Conservation (phyloP, 495 filamentous ascomycete genomes). For the Neurospora sp. region DNA sequence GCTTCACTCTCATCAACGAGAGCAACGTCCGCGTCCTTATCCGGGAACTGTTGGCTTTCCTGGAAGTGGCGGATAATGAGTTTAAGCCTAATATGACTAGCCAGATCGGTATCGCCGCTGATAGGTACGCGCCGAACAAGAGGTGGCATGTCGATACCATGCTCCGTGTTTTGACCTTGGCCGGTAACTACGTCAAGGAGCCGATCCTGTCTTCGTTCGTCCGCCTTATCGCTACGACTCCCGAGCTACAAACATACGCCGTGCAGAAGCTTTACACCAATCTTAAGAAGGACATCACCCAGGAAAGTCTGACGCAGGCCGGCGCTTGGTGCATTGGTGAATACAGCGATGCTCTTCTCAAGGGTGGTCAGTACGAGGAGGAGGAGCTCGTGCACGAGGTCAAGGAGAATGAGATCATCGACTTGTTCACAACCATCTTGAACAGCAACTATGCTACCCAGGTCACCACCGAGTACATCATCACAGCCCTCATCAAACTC, state of each 20-base stretch:
- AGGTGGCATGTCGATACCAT: conserved; percentile 98
- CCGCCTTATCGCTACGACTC: conserved; percentile 85
- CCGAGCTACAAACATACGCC: conserved; percentile 91
- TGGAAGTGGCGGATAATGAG: conserved; percentile 94
- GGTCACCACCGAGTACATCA: conserved; percentile 85
- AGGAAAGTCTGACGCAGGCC: conserved; percentile 86
- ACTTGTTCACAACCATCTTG: conserved; percentile 82
- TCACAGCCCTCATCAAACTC: conserved; percentile 91
- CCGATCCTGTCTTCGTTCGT: conserved; percentile 96
- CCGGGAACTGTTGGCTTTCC: conserved; percentile 81
- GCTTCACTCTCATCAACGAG: conserved; percentile 97
- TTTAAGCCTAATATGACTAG: conserved; percentile 97
- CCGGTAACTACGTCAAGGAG: conserved; percentile 94
- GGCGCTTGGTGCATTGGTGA: conserved; percentile 98
- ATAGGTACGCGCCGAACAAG: conserved; percentile 91
- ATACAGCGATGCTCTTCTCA: conserved; percentile 80
- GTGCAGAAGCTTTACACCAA: conserved; percentile 87
- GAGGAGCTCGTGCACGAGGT: conserved; percentile 87
- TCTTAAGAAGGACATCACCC: conserved; percentile 91
- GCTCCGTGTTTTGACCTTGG: conserved; percentile 85
- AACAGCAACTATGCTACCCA: conserved; percentile 88
- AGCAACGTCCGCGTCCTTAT: conserved; percentile 88
- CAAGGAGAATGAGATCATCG: conserved; percentile 79
- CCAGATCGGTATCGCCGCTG: conserved; percentile 94
- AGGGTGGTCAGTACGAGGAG: conserved; percentile 88